Base-by-base conservation (phyloP, 352 stramenopile genomes). In the Phytophthora citrophthora region DNA sequence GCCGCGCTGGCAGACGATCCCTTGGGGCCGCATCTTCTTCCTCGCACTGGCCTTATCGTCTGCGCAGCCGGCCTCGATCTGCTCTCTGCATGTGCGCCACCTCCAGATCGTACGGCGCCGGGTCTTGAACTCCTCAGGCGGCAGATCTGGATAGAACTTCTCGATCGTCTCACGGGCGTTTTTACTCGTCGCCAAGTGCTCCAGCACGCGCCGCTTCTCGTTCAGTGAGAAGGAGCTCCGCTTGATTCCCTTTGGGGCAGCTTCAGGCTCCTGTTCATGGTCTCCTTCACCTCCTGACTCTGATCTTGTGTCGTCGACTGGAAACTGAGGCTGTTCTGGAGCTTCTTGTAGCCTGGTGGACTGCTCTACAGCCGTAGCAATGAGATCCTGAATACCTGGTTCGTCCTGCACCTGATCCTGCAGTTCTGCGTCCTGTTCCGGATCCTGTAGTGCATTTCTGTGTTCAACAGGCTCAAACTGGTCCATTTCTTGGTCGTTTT, bases 1-100 rank as follows among this genome's bases (percentile, higher is more conserved):
- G 27, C 32, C 53, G 31, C 59, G 43, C 11, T 69, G 59, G 36
- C 65, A 65, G 59, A 65, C 45, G 60, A 73, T 69, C 52, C 59
- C 52, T 15, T 29, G 59, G 5, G 65, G 64, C 57, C 60, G 60
- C 59, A 73, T 73, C 40, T 73, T 73, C 53, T 70, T 73, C 40
- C 59, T 54, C 38, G 52, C 59, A 61, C 65, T 73, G 53, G 65
- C 65, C 65, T 69, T 64, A 23, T 65, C 59, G 48, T 70, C 59
- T 15, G 49, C 54, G 53, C 59, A 69, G 53, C 58, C 59, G 32
- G 57, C 57, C 20, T 64, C 32, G 47, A 72, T 72, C 64, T 72
- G 52, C 48, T 61, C 60, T 34, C 41, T 34, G 60, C 48, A 57
- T 58, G 58, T 34, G 20, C 65, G 26, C 60, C 59, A 73, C n/a